Base-by-base conservation (phyloP, 352 stramenopile species). In the Globisporangium canariense region DNA sequence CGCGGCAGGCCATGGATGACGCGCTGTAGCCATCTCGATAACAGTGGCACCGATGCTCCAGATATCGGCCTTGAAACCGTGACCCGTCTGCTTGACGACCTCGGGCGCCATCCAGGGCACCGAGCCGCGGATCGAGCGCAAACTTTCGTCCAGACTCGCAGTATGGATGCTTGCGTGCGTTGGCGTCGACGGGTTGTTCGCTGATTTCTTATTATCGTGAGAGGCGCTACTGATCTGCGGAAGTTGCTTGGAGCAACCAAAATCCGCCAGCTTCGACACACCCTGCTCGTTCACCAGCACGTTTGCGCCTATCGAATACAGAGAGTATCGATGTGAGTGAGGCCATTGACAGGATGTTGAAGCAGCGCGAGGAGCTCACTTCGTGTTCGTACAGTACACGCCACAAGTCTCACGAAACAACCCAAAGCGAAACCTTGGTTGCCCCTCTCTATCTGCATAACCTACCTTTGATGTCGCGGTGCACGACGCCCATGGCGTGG, bases 401-500 rank as follows among this genome's bases (percentile, higher is more conserved):
- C 36, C n/a, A 18, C 36, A 22, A 59, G 53, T 47, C 7, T 9
- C 53, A 56, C 14, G 4, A 7, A 36, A 54, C 28, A 13, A 32
- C 8, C 8, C 7, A 11, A 60, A 22, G 20, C 20, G 36, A 60
- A 36, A 50, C 32, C 11, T 50, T 60, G n/a, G 25, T 40, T 56
- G 14, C 10, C 34, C 40, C 53, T n/a, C 22, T 59, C 22, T 11
- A 32, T 32, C 43, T 25, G 34, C 52, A 45, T 22, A 47, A 8
- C 4, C 36, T 63, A 82, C 79, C 83, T 77, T 98, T 98, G 64
- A 98, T 98, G 72, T 98, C 93, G 22, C 94, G 82, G 68, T 98
- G 93, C 40, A 98, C 88, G 55, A 98, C 96, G 20, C 86, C 78
- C 65, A 97, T 92, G 36, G 83, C 71, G 69, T 98, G 93, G 7